phyloP scores from a whole-genome alignment of 2,329 filamentous ascomycete genomes.

The Aspergillus sp. region DNA sequence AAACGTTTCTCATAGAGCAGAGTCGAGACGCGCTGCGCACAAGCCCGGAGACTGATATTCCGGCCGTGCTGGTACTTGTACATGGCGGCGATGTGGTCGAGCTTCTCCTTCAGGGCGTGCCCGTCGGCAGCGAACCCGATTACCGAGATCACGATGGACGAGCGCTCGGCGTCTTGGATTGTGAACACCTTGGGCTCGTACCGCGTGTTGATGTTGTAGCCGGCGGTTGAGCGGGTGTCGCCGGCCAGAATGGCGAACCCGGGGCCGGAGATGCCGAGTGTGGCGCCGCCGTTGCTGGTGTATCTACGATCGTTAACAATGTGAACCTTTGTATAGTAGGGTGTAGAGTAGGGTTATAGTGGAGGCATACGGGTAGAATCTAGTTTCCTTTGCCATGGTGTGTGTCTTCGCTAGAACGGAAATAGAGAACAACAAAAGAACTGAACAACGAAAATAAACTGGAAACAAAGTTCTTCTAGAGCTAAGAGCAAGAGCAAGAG shows the following conservation, averaged over 20 bases:
- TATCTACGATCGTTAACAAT: background rate
- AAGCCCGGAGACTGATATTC: background rate
- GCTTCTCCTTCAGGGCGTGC: background rate
- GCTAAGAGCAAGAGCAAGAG: too few relatives aligned
- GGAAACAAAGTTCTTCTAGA: too few relatives aligned
- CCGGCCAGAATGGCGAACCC: background rate
- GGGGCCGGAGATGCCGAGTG: background rate
- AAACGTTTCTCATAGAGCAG: background rate
- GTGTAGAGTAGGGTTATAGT: background rate
- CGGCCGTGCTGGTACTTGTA: background rate
- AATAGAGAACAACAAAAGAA: too few relatives aligned
- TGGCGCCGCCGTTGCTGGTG: background rate
- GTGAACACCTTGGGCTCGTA: background rate
- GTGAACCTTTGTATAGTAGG: too few relatives aligned
- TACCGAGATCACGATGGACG: background rate
- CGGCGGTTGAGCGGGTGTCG: background rate
- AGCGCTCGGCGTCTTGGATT: background rate
- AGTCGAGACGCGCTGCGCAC: background rate
- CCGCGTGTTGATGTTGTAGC: constrained; percentile 1
- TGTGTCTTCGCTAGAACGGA: too few relatives aligned
- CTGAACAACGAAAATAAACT: too few relatives aligned
- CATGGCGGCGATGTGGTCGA: background rate
- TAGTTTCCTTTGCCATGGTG: background rate
- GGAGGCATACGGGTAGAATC: background rate
- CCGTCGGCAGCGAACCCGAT: background rate